Percentiles rank a stretch among this genome's conserved stretches.
phyloP scores from a whole-genome alignment of 2,329 filamentous ascomycete genomes.

The Hansfordia pulvinata region DNA sequence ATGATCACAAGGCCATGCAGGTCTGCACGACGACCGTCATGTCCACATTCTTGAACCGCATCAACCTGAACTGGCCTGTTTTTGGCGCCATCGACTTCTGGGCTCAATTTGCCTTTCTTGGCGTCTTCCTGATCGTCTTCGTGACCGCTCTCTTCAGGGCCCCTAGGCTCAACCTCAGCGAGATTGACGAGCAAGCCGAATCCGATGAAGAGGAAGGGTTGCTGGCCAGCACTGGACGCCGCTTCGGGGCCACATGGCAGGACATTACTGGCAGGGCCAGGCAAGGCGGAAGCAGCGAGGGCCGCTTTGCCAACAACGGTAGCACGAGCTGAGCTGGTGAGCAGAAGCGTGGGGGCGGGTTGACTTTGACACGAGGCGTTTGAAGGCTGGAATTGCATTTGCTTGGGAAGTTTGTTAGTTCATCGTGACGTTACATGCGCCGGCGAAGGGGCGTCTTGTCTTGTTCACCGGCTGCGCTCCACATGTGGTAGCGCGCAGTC shows the following conservation, averaged over 20 bases:
- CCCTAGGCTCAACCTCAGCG: slow-evolving; percentile 60
- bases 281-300: no score
- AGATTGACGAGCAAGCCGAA: slow-evolving; percentile 80
- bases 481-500: no score
- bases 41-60: slow-evolving; percentile 83
- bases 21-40: slow-evolving; percentile 87
- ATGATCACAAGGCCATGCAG: slow-evolving; percentile 55
- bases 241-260: slow-evolving; percentile 80
- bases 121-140: slow-evolving; percentile 71
- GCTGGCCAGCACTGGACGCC: slow-evolving; percentile 66
- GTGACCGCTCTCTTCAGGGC: slow-evolving; percentile 67
- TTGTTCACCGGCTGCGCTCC: no score
- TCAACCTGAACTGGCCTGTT: slow-evolving; percentile 89
- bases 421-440: no score
- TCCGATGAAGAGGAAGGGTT: slow-evolving; percentile 89
- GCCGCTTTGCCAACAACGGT: no score
- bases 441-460: no score
- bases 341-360: no score
- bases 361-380: no score
- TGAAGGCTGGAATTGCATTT: no score
- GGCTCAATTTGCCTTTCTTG: slow-evolving; percentile 88
- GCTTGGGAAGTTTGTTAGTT: no score
- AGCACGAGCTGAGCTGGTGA: no score
- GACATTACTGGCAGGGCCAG: slow-evolving; percentile 63
- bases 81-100: slow-evolving; percentile 91